These are phyloP conservation scores for Mediolabrus comicus DNA, from an alignment of 108 stramenopile species.

Conservation along the genomic window DNA sequence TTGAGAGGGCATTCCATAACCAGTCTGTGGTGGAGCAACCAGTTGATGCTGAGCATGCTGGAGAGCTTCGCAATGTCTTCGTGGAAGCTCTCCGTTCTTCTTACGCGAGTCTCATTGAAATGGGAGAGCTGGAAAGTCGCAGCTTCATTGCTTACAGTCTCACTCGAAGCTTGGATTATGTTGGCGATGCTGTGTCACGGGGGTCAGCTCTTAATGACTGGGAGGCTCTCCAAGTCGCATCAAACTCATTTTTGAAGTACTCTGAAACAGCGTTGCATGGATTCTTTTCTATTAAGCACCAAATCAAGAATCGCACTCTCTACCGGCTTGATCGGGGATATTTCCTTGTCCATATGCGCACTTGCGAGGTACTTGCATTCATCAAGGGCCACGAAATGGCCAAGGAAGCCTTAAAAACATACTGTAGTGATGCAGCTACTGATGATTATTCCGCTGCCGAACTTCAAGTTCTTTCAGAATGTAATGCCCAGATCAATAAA, in stretches of 20 bases:
- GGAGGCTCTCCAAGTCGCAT: slow-evolving; percentile 20
- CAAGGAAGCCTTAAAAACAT: slow-evolving; percentile 36
- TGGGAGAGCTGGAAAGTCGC: slow-evolving; percentile 33
- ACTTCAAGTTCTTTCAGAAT: slow-evolving; percentile 59
- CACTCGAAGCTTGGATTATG: slow-evolving; percentile 22
- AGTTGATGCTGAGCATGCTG: background rate
- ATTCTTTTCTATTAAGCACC: background rate
- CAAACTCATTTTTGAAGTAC: background rate
- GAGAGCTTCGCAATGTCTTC: slow-evolving; percentile 30
- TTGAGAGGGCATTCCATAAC: background rate
- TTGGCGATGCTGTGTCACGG: slow-evolving; percentile 22
- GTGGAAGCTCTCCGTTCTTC: slow-evolving; percentile 27
- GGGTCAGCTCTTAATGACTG: slow-evolving; percentile 40
- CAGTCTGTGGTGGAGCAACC: background rate
- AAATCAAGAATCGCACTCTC: background rate
- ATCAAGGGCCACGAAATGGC: slow-evolving; percentile 32
- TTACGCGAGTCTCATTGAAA: slow-evolving; percentile 30
- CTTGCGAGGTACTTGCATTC: slow-evolving; percentile 34
- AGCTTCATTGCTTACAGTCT: slow-evolving; percentile 31
- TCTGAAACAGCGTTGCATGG: slow-evolving; percentile 5
- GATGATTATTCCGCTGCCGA: slow-evolving; percentile 41
- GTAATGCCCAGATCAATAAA: slow-evolving; percentile 26
- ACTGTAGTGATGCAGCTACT: slow-evolving; percentile 38
- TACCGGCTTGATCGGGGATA: slow-evolving; percentile 19
- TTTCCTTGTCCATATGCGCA: slow-evolving; percentile 45